Evolutionary conservation across 1,284 basidiomycete species (phyloP).

Genomic region (Trametes versicolor): DNA sequence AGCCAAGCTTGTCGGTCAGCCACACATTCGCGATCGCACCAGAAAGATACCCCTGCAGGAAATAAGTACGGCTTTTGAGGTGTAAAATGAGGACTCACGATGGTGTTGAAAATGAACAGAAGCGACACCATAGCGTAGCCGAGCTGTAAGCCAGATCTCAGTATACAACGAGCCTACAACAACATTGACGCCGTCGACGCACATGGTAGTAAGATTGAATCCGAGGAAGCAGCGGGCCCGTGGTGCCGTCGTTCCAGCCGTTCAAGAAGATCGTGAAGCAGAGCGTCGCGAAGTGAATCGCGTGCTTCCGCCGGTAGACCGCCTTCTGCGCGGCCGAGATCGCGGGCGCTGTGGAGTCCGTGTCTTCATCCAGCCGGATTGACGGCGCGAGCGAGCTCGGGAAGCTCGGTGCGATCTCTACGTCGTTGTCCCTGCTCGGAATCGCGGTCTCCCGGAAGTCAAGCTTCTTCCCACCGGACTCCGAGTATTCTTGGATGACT

Average conservation of each 20-base stretch:
- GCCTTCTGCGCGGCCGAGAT: conserved; percentile 35
- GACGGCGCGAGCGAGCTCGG: conserved; percentile 36
- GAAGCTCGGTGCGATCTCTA: conserved; percentile 37
- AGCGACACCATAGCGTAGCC: conserved; percentile 59
- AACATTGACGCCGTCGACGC: conserved; percentile 22
- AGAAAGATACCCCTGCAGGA: conserved; percentile 59
- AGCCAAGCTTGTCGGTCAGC: conserved; percentile 63
- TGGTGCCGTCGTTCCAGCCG: conserved; percentile 68
- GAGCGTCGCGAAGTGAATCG: conserved; percentile 46
- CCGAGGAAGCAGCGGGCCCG: conserved; percentile 63
- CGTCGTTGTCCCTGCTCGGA: conserved; percentile 24
- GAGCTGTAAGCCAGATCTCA: conserved; percentile 44
- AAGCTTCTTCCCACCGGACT: conserved; percentile 11
- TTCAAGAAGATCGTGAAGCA: conserved; percentile 53
- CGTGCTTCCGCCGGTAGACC: conserved; percentile 26
- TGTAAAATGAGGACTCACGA: conserved; percentile 44
- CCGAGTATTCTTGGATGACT: conserved; percentile 25
- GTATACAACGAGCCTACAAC: not conserved
- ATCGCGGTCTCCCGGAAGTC: conserved; percentile 25
- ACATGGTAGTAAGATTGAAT: conserved; percentile 66
- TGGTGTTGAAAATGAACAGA: conserved; percentile 55
- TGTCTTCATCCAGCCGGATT: conserved; percentile 34
- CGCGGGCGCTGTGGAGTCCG: conserved; percentile 33
- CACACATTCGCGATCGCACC: conserved; percentile 64
- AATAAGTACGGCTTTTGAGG: not conserved